Evolutionary conservation across 345 rosid genomes (phyloP).

Genomic region (Brassica carinata): DNA sequence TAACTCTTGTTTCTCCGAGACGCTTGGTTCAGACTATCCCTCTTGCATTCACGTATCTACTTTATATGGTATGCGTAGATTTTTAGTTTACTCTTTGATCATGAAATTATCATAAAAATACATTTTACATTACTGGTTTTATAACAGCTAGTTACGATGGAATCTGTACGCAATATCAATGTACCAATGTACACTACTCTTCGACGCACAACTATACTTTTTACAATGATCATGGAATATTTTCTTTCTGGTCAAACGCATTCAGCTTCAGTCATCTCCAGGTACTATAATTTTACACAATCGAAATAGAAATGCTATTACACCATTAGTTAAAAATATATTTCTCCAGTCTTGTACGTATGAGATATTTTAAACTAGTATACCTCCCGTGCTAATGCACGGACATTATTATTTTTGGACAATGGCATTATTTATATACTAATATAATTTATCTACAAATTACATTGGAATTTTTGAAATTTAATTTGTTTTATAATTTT

Average conservation of each 20-base stretch:
- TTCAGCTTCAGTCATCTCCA: conserved; percentile 52
- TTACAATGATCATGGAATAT: conserved; percentile 71
- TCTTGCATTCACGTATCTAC: conserved; percentile 34
- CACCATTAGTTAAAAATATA: background rate
- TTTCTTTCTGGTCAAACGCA: conserved; percentile 59
- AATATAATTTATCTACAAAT: too few relatives aligned
- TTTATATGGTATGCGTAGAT: conserved; percentile 26
- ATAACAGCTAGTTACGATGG: conserved; percentile 71
- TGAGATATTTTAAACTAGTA: background rate
- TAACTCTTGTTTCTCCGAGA: conserved; percentile 17
- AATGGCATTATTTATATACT: too few relatives aligned
- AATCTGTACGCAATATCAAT: conserved; percentile 71
- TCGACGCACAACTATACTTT: conserved; percentile 67
- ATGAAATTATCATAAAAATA: background rate
- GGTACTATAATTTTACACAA: conserved; percentile 41
- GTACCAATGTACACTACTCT: conserved; percentile 86
- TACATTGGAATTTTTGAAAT: too few relatives aligned
- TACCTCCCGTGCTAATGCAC: too few relatives aligned
- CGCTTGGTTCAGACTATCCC: conserved; percentile 23
- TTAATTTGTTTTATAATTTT: too few relatives aligned
- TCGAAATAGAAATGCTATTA: background rate
- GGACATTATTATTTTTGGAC: too few relatives aligned
- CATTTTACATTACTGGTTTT: background rate
- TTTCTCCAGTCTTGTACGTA: background rate
- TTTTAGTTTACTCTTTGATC: background rate